phyloP scores from a whole-genome alignment of 1,284 basidiomycete genomes.

The Naganishia sp. region DNA sequence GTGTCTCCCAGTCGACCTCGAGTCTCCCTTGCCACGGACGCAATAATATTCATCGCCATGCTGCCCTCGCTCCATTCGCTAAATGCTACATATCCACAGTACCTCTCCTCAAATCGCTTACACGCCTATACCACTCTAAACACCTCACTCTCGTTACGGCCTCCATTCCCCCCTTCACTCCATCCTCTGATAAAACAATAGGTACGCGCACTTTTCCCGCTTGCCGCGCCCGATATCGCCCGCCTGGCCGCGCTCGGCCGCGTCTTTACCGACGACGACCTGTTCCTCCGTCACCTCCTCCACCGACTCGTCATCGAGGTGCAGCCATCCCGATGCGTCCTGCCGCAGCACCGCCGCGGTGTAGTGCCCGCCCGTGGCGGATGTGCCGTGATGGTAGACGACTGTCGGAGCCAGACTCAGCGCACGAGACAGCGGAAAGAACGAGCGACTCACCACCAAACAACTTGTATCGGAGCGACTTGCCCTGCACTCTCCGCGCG shows the following conservation, averaged over 20 bases:
- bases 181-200: conserved; percentile 74
- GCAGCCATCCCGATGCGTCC: conserved; percentile 69
- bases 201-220: conserved; percentile 66
- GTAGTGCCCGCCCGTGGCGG: conserved; percentile 92
- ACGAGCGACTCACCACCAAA: conserved; percentile 69
- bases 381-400: conserved; percentile 89
- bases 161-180: conserved; percentile 8
- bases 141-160: background rate
- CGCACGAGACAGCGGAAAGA: background rate
- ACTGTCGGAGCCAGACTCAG: conserved; percentile 56
- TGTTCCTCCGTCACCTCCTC: conserved; percentile 56
- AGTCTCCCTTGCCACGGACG: no score
- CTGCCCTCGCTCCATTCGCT: no score
- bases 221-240: conserved; percentile 46
- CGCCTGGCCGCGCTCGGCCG: conserved; percentile 60
- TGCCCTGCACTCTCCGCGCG: conserved; percentile 55
- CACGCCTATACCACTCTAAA: background rate
- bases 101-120: background rate
- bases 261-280: conserved; percentile 64
- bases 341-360: conserved; percentile 88
- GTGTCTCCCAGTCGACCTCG: no score
- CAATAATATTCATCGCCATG: no score
- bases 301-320: conserved; percentile 80
- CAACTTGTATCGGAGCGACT: conserved; percentile 70
- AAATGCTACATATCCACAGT: no score